Percentiles rank a stretch among this genome's conserved stretches.
phyloP scores from a whole-genome alignment of 176 grass and related monocot genomes.

The Paspalum vaginatum region DNA sequence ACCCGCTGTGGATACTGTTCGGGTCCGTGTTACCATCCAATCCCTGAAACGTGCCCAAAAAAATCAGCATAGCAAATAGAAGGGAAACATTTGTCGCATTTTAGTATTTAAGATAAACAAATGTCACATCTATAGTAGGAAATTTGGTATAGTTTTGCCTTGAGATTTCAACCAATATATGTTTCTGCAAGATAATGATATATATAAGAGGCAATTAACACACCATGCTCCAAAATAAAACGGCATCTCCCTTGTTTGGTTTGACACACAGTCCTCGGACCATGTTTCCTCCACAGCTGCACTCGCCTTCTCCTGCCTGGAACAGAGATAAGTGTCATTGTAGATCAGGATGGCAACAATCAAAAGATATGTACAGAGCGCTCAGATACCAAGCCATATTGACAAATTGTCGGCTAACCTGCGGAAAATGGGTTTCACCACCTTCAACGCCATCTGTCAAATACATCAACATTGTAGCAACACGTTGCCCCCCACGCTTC shows the following conservation, averaged over 20 bases:
- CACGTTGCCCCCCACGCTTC: slow-evolving; percentile 80
- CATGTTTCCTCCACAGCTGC: slow-evolving; percentile 78
- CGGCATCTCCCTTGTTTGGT: slow-evolving; percentile 91
- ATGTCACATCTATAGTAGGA: background rate
- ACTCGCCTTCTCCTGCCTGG: slow-evolving; percentile 77
- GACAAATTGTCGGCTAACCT: slow-evolving; percentile 46
- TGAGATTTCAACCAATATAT: background rate
- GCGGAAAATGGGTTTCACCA: slow-evolving; percentile 91
- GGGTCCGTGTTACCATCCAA: slow-evolving; percentile 69
- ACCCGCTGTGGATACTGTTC: slow-evolving; percentile 83
- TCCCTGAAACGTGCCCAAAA: slow-evolving; percentile 46
- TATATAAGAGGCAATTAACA: slow-evolving; percentile 8
- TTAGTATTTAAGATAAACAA: background rate
- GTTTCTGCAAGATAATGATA: background rate
- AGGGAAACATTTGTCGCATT: background rate
- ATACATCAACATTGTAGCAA: slow-evolving; percentile 99
- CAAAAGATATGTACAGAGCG: background rate
- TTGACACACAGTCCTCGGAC: slow-evolving; percentile 79
- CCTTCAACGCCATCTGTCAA: slow-evolving; percentile 95
- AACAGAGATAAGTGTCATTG: background rate
- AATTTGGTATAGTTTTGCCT: background rate
- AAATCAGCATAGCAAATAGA: background rate
- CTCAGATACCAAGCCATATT: slow-evolving; percentile 9
- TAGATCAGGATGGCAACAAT: background rate
- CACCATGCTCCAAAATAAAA: slow-evolving; percentile 97